Conservation (phyloP, 2,329 filamentous ascomycete genomes). For the Ilyonectria mors-panacis region DNA sequence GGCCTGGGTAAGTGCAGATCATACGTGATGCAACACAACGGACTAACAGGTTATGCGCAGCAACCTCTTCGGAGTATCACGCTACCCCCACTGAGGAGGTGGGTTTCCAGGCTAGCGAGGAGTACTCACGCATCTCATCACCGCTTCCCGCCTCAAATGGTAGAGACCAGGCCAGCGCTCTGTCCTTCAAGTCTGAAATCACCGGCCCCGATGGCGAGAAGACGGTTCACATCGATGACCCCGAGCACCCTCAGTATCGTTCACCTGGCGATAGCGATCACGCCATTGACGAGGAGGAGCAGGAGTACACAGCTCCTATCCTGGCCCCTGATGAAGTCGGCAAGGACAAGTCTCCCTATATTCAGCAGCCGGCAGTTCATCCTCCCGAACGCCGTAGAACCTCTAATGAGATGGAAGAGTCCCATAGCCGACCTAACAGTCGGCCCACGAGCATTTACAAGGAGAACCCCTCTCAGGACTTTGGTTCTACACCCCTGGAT, state of each 20-base stretch:
- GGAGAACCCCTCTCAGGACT: conserved; percentile 64
- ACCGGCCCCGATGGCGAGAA: conserved; percentile 66
- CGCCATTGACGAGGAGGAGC: conserved; percentile 70
- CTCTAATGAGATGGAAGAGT: conserved; percentile 68
- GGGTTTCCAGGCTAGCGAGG: conserved; percentile 88
- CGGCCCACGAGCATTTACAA: conserved; percentile 71
- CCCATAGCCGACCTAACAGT: conserved; percentile 76
- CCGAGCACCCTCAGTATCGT: conserved; percentile 56
- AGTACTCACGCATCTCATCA: conserved; percentile 85
- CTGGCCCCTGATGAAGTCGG: conserved; percentile 89
- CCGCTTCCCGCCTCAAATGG: conserved; percentile 66
- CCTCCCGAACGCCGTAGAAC: conserved; percentile 76
- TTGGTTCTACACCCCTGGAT: conserved; percentile 80
- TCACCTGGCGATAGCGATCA: conserved; percentile 57
- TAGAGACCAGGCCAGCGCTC: conserved; percentile 33
- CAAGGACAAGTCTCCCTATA: conserved; percentile 78
- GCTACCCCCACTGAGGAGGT: conserved; percentile 92
- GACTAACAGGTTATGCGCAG: conserved; percentile 60
- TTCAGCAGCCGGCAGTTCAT: conserved; percentile 85
- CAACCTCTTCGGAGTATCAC: conserved; percentile 72
- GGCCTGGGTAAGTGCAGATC: conserved; percentile 62
- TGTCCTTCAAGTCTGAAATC: conserved; percentile 50
- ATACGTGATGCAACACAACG: conserved; percentile 18
- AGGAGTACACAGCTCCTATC: conserved; percentile 82
- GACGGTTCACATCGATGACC: conserved; percentile 82